Evolutionary conservation across 2,329 filamentous ascomycete genomes (phyloP).

Genomic region (Aspergillus proliferans): DNA sequence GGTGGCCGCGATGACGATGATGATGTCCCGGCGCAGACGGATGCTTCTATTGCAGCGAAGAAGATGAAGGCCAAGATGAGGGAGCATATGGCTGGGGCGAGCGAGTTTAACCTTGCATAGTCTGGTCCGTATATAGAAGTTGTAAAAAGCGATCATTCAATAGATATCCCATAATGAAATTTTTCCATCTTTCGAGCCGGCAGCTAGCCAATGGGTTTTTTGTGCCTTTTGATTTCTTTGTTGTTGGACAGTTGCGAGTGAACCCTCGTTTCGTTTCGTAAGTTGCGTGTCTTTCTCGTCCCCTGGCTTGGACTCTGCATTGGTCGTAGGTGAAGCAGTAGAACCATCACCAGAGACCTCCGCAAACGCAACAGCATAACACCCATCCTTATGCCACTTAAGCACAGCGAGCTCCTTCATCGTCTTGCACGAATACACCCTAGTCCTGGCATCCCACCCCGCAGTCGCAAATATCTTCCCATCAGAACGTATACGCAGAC

Average conservation of each 20-base stretch:
- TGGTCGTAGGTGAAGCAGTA: neutral
- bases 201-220: conserved; percentile 79
- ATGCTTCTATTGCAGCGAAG: conserved; percentile 42
- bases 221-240: conserved; percentile 59
- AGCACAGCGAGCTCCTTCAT: conserved; percentile 85
- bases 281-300: conserved; percentile 1
- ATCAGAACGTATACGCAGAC: conserved; percentile 69
- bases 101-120: conserved; percentile 55
- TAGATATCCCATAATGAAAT: conserved; percentile 95
- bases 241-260: conserved; percentile 52
- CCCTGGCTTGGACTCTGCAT: neutral
- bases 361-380: conserved; percentile 73
- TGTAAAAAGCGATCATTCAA: conserved; percentile 36
- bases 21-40: conserved; percentile 23
- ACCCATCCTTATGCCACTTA: conserved; percentile 89
- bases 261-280: conserved; percentile 9
- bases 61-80: conserved; percentile 51
- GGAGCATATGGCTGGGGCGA: conserved; percentile 46
- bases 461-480: conserved; percentile 80
- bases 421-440: conserved; percentile 74
- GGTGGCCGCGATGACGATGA: conserved; percentile 18
- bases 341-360: conserved; percentile 21
- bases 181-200: conserved; percentile 89
- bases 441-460: conserved; percentile 78
- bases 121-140: conserved; percentile 19